Conservation (phyloP, 202 grass and related monocot genomes). For the Dendrocalamus latiflorus region DNA sequence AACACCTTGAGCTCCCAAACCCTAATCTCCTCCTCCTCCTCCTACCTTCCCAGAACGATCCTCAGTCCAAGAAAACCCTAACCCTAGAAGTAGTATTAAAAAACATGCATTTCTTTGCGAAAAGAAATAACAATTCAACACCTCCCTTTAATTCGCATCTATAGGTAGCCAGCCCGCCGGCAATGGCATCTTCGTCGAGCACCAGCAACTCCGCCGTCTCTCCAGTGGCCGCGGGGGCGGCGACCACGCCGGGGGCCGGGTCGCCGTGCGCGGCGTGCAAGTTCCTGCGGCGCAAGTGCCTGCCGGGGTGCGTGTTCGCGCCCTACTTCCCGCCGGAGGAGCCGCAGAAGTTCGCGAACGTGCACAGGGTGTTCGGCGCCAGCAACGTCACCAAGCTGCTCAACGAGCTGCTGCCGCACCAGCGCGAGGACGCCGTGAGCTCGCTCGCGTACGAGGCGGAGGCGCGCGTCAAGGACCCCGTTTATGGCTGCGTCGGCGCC, state of each 20-base stretch:
- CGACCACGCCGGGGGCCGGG: slow-evolving; percentile 36
- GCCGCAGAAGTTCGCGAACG: slow-evolving; percentile 83
- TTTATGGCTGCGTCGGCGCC: slow-evolving; percentile 84
- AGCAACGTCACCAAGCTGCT: slow-evolving; percentile 92
- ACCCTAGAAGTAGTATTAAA: slow-evolving; percentile 35
- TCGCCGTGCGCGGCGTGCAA: slow-evolving; percentile 89
- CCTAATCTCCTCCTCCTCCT: slow-evolving; percentile 32
- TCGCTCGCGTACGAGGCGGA: slow-evolving; percentile 87
- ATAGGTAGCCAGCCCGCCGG: background rate
- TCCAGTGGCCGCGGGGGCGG: background rate
- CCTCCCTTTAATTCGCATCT: background rate
- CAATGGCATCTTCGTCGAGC: slow-evolving; percentile 46
- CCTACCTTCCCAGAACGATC: slow-evolving; percentile 17
- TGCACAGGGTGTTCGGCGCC: slow-evolving; percentile 84
- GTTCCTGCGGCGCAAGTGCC: slow-evolving; percentile 80
- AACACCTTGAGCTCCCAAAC: slow-evolving; percentile 8
- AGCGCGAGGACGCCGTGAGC: slow-evolving; percentile 83
- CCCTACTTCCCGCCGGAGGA: slow-evolving; percentile 88
- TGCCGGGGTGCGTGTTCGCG: slow-evolving; percentile 81
- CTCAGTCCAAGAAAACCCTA: slow-evolving; percentile 50
- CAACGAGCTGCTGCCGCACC: slow-evolving; percentile 79
- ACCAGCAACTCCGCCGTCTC: slow-evolving; percentile 40
- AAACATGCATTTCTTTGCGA: background rate
- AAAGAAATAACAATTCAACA: slow-evolving; percentile 18
- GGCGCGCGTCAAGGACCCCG: slow-evolving; percentile 75